A percentile compares a stretch with the other conserved stretches of the same genome.
Evolutionary conservation across 1,284 basidiomycete genomes (phyloP).

Genomic region (Megacollybia platyphylla): DNA sequence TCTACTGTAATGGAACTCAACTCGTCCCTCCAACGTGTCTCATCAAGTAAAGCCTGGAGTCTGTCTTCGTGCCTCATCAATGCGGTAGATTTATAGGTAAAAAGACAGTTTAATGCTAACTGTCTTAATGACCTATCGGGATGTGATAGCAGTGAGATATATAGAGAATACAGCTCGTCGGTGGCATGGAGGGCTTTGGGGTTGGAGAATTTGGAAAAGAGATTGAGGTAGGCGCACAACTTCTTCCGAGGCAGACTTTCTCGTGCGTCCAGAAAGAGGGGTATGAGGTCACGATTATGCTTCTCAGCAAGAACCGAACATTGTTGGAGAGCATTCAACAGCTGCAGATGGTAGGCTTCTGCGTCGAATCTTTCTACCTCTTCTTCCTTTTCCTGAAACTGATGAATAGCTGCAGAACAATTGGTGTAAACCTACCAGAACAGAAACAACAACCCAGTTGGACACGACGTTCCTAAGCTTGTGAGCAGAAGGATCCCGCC

Average conservation of each 20-base stretch:
- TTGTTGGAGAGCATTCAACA: slow-evolving; percentile 58
- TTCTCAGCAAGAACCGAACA: slow-evolving; percentile 67
- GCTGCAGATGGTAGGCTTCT: slow-evolving; percentile 68
- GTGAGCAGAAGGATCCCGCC: slow-evolving; percentile 64
- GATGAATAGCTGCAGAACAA: slow-evolving; percentile 2
- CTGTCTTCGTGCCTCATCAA: slow-evolving; percentile 59
- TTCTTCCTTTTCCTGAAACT: slow-evolving; percentile 35
- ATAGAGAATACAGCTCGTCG: slow-evolving; percentile 54
- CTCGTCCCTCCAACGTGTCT: slow-evolving; percentile 82
- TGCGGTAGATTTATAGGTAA: slow-evolving; percentile 72
- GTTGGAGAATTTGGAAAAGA: slow-evolving; percentile 86
- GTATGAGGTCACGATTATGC: slow-evolving; percentile 72
- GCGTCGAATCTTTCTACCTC: slow-evolving; percentile 61
- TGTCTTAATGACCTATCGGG: slow-evolving; percentile 76
- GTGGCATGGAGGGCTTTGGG: slow-evolving; percentile 78
- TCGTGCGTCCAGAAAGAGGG: slow-evolving; percentile 56
- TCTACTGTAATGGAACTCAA: slow-evolving; percentile 52
- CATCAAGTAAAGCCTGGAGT: slow-evolving; percentile 69
- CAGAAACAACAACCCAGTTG: slow-evolving; percentile 21
- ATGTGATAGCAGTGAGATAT: slow-evolving; percentile 72
- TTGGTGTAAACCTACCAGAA: not conserved
- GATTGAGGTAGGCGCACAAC: slow-evolving; percentile 66
- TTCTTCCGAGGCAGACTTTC: slow-evolving; percentile 39
- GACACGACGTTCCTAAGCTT: slow-evolving; percentile 33
- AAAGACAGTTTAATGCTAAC: slow-evolving; percentile 68